phyloP scores from a whole-genome alignment of 805 yeast species.

The Spathaspora girioi region DNA sequence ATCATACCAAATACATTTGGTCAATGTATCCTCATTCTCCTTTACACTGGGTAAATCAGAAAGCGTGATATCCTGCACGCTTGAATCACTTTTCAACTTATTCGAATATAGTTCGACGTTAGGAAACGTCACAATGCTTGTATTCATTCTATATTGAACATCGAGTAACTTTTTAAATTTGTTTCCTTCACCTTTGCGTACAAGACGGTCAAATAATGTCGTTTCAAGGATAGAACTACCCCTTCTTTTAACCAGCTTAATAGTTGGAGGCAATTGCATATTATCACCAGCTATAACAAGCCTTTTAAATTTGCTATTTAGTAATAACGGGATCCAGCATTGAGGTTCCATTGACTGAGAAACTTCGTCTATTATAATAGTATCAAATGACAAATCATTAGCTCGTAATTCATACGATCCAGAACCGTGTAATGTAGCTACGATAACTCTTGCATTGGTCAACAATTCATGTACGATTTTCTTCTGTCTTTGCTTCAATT shows the following conservation, averaged over 20 bases:
- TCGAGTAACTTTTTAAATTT: slow-evolving; percentile 57
- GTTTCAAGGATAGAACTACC: slow-evolving; percentile 49
- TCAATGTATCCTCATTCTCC: slow-evolving; percentile 51
- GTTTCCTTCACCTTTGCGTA: slow-evolving; percentile 40
- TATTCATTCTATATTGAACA: slow-evolving; percentile 86
- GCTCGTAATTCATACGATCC: slow-evolving; percentile 59
- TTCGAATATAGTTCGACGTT: slow-evolving; percentile 63
- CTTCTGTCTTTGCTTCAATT: slow-evolving; percentile 61
- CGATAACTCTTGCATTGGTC: slow-evolving; percentile 60
- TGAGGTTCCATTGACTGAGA: slow-evolving; percentile 94
- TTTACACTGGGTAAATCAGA: slow-evolving; percentile 47
- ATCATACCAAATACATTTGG: slow-evolving; percentile 76
- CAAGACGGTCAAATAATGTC: slow-evolving; percentile 80
- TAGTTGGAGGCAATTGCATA: slow-evolving; percentile 87
- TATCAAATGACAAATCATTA: slow-evolving; percentile 54
- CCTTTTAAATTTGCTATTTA: slow-evolving; percentile 53
- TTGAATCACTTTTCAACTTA: slow-evolving; percentile 55
- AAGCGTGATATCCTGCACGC: slow-evolving; percentile 52
- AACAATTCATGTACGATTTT: slow-evolving; percentile 60
- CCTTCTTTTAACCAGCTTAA: slow-evolving; percentile 45
- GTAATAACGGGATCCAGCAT: slow-evolving; percentile 89
- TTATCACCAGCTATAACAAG: slow-evolving; percentile 90
- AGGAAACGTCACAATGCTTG: slow-evolving; percentile 72
- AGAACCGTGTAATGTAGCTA: slow-evolving; percentile 86
- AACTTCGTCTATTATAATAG: slow-evolving; percentile 90